Conservation (phyloP, 805 yeast genomes). For the Candida odintsovae region DNA sequence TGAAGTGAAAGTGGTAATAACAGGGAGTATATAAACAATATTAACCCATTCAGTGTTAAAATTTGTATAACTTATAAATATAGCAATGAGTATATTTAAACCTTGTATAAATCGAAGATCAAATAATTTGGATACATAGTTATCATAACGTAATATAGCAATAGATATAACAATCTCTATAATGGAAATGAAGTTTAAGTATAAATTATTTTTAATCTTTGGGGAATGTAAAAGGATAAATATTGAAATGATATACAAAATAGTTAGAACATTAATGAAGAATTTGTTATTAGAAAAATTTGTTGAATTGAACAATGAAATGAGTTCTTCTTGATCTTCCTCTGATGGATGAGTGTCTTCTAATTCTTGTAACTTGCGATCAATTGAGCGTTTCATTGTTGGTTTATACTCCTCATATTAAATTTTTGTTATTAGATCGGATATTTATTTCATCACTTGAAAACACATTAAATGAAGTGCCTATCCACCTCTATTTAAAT, state of each 20-base stretch:
- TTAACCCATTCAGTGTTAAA: not conserved
- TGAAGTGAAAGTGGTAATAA: not conserved
- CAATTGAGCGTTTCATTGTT: not conserved
- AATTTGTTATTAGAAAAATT: conserved; percentile 7
- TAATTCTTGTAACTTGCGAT: not conserved
- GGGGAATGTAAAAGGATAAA: not conserved
- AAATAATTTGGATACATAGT: not conserved
- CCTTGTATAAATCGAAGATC: not conserved
- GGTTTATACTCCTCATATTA: no score
- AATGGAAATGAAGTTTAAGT: not conserved
- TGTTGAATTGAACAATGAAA: conserved; percentile 11
- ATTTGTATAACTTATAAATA: not conserved
- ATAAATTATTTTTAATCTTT: not conserved
- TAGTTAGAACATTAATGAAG: conserved; percentile 14
- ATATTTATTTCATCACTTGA: no score
- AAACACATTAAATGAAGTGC: no score
- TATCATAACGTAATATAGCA: not conserved
- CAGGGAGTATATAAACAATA: not conserved
- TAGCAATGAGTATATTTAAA: not conserved
- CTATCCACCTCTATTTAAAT: no score
- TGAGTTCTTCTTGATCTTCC: conserved; percentile 17
- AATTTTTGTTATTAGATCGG: no score
- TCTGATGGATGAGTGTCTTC: conserved; percentile 4
- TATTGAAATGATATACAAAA: conserved; percentile 14
- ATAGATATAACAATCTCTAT: not conserved